Base-by-base conservation (phyloP, 805 yeast genomes). In the Cyberlindnera euphorbiae region DNA sequence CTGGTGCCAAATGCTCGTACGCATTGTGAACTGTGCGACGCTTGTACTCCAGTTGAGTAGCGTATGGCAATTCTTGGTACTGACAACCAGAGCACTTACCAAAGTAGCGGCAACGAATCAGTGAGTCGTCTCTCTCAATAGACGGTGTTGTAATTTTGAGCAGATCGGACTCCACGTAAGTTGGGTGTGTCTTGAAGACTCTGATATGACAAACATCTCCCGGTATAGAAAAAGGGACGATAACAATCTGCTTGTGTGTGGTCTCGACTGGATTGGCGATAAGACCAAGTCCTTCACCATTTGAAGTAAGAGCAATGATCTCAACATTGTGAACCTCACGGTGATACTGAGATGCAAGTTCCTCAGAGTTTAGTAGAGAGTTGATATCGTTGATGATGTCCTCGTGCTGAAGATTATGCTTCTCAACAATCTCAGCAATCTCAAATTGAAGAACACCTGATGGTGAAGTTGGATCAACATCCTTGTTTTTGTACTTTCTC, bases 41-140 rank as follows among this genome's bases (percentile, higher is more conserved):
- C 58, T 93, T 93, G 53, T 83, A 69, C 34, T 60, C 63, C 35
- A 93, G 66, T 62, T 90, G 97, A 28, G 78, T 69, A 1, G 69
- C 70, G 56, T 93, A 93, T 3, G 73, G 67, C 23, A 88, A 63
- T 58, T 77, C 77, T 57, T 93, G 97, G 56, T 79, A 87, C 62
- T 93, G 97, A 59, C 97, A 89, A 4, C 97, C 97, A 1, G 95
- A 85, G 58, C 97, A 89, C 45, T 77, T 76, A 11, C 95, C 95
- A 63, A 90, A 93, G 63, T 93, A 93, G 45, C 75, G 70, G 63
- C 96, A 87, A 46, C 72, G 72, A 38, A 82, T 76, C 35, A 83
- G 67, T 6, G 64, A 55, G 48, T 83, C 80, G 42, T 85, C 68
- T 32, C 75, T 62, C 30, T 47, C 55, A 4, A 44, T 38, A 0